Evolutionary conservation across 148 eudicot species (phyloP), one percentile per base, ranked within the genome.

Genomic region (Fagopyrum homotropicum): DNA sequence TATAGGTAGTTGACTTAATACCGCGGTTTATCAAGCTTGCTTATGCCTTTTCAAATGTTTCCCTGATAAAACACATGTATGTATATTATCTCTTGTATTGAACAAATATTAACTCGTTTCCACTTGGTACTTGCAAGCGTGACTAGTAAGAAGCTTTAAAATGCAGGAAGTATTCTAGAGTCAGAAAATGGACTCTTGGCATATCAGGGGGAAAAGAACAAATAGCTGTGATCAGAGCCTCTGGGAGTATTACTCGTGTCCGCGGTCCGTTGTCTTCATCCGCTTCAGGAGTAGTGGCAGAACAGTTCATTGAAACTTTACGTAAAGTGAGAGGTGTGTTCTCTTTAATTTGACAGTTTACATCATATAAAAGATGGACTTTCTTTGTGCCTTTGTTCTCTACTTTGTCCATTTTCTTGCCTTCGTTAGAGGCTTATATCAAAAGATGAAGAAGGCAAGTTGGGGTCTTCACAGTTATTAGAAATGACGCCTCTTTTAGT

Each of bases 161-260:
- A 43, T 81, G 48, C 84, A 93, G 98, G 85, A 87, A 85, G 72
- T 93, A 93, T 77, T 86, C 91, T 74, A 72, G 86, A 71, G 97
- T 93, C 9, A 86, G 82, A 74, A 88, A 85, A 75, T 89, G 97
- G 95, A 93, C 97, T 77, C 84, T 93, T 79, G 93, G 97, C 72
- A 82, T 93, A 80, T 86, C 93, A 46, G 98, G 95, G 48, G 91
- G 93, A 44, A 84, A 81, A 81, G 96, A 89, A 72, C 84, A 80
- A 78, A 89, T 93, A 77, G 98, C 95, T 69, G 79, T 93, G 61
- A 89, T 93, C 69, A 87, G 98, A 89, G 93, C 98, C 78, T 89
- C 98, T 73, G 98, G 98, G 77, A 89, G 89, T 82, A 91, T 93
- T 72, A 88, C 93, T 71, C 91, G 97, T 66, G 86, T 89, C 51